A percentile compares a stretch with the other conserved stretches of the same genome.
Evolutionary conservation across 2,329 filamentous ascomycete genomes (phyloP).

Genomic region (Talaromyces sp.): DNA sequence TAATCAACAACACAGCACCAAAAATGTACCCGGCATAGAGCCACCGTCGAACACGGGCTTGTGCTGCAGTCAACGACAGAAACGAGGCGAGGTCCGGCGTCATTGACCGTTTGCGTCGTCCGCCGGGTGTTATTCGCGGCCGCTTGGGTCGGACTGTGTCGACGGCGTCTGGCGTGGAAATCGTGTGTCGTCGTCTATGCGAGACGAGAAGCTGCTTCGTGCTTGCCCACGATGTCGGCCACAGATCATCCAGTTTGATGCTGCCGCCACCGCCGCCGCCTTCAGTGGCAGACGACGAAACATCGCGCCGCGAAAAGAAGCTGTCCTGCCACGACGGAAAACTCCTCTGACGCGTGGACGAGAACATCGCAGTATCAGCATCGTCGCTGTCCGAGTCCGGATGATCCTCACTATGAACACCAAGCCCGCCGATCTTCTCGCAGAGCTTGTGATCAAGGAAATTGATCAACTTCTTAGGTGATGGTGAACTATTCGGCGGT

Average conservation of each 20-base stretch:
- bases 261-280: constrained; percentile 7
- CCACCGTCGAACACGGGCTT: constrained; percentile 75
- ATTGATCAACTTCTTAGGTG: constrained; percentile 34
- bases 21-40: constrained; percentile 79
- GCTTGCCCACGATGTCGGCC: constrained; percentile 12
- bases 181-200: constrained; percentile 43
- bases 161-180: constrained; percentile 42
- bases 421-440: constrained; percentile 42
- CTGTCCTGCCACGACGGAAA: constrained; percentile 7
- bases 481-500: constrained; percentile 34
- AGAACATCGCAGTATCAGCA: constrained; percentile 17
- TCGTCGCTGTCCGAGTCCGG: constrained; percentile 37
- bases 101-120: constrained; percentile 60
- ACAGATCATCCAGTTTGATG: constrained; percentile 18
- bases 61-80: constrained; percentile 70
- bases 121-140: constrained; percentile 51
- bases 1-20: constrained; percentile 56
- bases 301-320: constrained; percentile 5
- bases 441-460: constrained; percentile 42
- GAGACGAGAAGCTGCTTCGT: constrained; percentile 13
- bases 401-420: constrained; percentile 27
- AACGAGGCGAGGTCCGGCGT: constrained; percentile 66
- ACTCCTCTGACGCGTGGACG: constrained; percentile 9
- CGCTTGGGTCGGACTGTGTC: constrained; percentile 18
- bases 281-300: constrained; percentile 16